These are phyloP conservation scores for Fusarium graminum DNA, from an alignment of 2,329 filamentous ascomycete species.

Conservation along the genomic window DNA sequence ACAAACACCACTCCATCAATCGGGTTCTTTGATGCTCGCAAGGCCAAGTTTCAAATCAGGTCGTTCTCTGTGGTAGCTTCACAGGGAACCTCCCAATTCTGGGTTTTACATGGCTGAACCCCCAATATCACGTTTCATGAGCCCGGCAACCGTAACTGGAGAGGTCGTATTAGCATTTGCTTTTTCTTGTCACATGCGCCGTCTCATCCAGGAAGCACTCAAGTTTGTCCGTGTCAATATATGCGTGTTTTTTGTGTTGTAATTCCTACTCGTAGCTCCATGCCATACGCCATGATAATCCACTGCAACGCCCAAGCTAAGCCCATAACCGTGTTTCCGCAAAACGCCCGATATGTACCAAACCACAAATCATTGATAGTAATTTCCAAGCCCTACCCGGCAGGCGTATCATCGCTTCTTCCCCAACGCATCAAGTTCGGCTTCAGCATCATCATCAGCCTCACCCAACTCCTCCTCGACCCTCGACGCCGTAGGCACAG, in stretches of 20 bases:
- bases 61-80: too few relatives aligned
- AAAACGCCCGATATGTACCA: conserved; percentile 14
- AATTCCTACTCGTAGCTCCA: conserved; percentile 28
- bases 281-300: conserved; percentile 4
- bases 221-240: not conserved
- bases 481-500: conserved; percentile 36
- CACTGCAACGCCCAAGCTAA: conserved; percentile 24
- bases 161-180: not conserved
- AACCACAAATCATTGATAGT: not conserved
- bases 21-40: too few relatives aligned
- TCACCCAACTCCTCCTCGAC: conserved; percentile 66
- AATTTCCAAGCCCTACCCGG: not conserved
- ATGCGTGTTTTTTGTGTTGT: conserved; percentile 8
- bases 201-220: not conserved
- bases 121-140: not conserved
- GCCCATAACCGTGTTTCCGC: conserved; percentile 7
- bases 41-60: too few relatives aligned
- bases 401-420: conserved; percentile 53
- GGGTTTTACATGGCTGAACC: not conserved
- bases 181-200: not conserved
- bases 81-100: too few relatives aligned
- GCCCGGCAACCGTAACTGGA: not conserved
- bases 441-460: conserved; percentile 64
- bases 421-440: conserved; percentile 56
- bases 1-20: too few relatives aligned